Evolutionary conservation across 2,329 filamentous ascomycete genomes (phyloP).

Genomic region (Fonsecaea pugnacius): DNA sequence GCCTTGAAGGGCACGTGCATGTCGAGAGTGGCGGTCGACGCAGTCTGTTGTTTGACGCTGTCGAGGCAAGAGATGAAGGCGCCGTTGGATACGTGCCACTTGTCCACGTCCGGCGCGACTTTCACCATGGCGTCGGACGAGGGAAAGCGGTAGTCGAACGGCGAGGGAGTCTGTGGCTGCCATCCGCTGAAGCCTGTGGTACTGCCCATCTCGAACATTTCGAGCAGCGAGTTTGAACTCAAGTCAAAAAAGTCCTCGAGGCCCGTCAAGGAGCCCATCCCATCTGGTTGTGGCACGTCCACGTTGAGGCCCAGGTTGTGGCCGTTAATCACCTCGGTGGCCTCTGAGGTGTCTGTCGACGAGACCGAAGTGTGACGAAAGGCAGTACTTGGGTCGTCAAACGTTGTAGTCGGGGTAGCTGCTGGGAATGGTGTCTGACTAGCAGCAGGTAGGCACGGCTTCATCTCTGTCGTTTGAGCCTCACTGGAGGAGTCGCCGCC

Average conservation of each 20-base stretch:
- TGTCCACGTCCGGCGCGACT: slow-evolving; percentile 33
- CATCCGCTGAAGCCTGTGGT: slow-evolving; percentile 19
- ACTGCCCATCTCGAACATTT: slow-evolving; percentile 25
- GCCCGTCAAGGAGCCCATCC: slow-evolving; percentile 2
- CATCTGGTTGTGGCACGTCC: slow-evolving; percentile 10
- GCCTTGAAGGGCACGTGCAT: slow-evolving; percentile 35
- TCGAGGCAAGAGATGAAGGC: slow-evolving; percentile 31
- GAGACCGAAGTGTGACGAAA: slow-evolving; percentile 26
- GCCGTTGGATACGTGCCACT: slow-evolving; percentile 36
- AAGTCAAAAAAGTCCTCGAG: slow-evolving; percentile 31
- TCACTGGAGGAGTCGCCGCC: slow-evolving; percentile 11
- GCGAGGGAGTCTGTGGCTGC: slow-evolving; percentile 27
- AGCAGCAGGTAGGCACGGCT: slow-evolving; percentile 8
- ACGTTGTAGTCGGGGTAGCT: neutral
- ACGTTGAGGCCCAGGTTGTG: neutral
- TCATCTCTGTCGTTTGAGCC: neutral
- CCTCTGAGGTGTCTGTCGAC: slow-evolving; percentile 25
- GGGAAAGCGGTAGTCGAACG: slow-evolving; percentile 30
- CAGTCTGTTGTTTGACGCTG: slow-evolving; percentile 22
- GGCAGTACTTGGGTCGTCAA: slow-evolving; percentile 10
- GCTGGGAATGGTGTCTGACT: neutral
- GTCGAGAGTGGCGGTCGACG: slow-evolving; percentile 24
- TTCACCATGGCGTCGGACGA: slow-evolving; percentile 11
- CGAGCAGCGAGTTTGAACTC: slow-evolving; percentile 27
- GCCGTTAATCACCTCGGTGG: slow-evolving; percentile 17